phyloP scores from a whole-genome alignment of 208 protist genomes.

The Leptomonas pyrrhocoris region DNA sequence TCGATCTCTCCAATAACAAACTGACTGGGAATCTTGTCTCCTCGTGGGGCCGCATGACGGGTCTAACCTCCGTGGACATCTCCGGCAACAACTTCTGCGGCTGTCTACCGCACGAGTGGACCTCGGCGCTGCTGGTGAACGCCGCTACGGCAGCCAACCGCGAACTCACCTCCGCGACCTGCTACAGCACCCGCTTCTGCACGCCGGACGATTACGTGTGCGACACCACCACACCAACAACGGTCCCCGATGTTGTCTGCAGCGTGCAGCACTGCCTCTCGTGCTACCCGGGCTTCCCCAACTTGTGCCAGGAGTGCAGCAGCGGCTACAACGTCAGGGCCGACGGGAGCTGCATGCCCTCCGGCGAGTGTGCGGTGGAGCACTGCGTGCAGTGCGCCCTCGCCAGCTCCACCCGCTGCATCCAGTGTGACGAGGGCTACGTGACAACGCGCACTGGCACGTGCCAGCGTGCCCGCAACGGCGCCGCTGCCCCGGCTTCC shows the following conservation, averaged over 20 bases:
- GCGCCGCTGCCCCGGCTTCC: neutral
- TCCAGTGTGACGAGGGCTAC: neutral
- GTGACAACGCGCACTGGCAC: neutral
- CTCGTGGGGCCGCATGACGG: conserved; percentile 20
- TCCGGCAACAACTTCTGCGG: conserved; percentile 22
- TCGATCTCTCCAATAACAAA: conserved; percentile 26
- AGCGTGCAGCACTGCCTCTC: neutral
- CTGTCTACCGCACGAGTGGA: conserved; percentile 9
- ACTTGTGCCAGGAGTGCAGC: neutral
- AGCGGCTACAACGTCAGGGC: neutral
- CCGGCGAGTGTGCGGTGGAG: neutral
- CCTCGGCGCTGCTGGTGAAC: conserved; percentile 21
- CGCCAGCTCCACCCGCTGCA: neutral
- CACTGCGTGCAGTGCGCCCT: conserved; percentile 2
- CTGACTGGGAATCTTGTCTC: conserved; percentile 6
- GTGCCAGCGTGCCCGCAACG: neutral
- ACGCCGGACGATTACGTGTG: neutral
- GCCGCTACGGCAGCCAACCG: conserved; percentile 9
- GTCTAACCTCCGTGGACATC: conserved; percentile 27
- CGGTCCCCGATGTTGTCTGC: neutral
- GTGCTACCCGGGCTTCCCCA: neutral
- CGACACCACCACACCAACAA: neutral
- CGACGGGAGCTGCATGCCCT: conserved; percentile 5
- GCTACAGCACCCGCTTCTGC: neutral
- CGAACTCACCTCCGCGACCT: conserved; percentile 6